Evolutionary conservation across 1,139 yeast genomes (phyloP).

Genomic region (Pichia sp.): DNA sequence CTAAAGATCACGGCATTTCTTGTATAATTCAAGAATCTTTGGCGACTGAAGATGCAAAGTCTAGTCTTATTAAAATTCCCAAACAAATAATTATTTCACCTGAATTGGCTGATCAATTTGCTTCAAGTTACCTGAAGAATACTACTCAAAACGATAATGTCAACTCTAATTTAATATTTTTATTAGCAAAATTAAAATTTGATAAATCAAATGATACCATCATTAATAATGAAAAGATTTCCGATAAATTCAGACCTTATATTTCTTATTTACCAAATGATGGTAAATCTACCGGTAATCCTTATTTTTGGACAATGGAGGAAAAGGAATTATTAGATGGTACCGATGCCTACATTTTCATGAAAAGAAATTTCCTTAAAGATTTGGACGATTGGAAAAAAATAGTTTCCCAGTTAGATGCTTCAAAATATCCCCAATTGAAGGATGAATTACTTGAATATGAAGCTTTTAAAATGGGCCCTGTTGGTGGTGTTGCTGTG

Average conservation of each 20-base stretch:
- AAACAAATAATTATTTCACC: constrained; percentile 23
- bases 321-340: constrained; percentile 51
- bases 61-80: constrained; percentile 22
- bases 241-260: constrained; percentile 37
- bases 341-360: constrained; percentile 45
- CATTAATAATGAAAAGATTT: constrained; percentile 12
- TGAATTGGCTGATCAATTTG: constrained; percentile 37
- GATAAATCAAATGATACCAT: constrained; percentile 21
- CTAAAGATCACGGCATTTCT: constrained; percentile 19
- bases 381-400: constrained; percentile 49
- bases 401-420: constrained; percentile 17
- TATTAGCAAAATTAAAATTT: constrained; percentile 38
- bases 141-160: constrained; percentile 20
- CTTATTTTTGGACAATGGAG: constrained; percentile 54
- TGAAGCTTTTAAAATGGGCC: constrained; percentile 22
- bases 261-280: constrained; percentile 49
- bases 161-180: constrained; percentile 44
- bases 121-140: constrained; percentile 25
- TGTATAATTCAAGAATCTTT: constrained; percentile 17
- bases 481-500: constrained; percentile 17
- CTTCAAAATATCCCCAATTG: constrained; percentile 11
- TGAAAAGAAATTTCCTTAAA: constrained; percentile 35
- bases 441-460: constrained; percentile 30
- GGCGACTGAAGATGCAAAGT: constrained; percentile 6
- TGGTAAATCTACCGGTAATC: constrained; percentile 43